A percentile compares a stretch with the other conserved stretches of the same genome.
These are phyloP conservation scores for Rhizopogon vulgaris DNA, from an alignment of 768 basidiomycete species.

Conservation along the genomic window DNA sequence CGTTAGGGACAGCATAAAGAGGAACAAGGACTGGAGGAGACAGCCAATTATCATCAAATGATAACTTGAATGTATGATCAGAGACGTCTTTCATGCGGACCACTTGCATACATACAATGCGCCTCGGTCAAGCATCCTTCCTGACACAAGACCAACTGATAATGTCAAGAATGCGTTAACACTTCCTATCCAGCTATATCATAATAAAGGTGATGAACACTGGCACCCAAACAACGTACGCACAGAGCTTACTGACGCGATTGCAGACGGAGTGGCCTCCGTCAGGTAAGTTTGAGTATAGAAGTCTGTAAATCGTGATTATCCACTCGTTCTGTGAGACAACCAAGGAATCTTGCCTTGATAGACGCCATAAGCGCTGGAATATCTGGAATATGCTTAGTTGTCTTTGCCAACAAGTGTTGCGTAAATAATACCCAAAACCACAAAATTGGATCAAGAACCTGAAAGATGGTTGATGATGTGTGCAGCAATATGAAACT, in stretches of 20 bases:
- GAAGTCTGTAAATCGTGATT: constrained; percentile 22
- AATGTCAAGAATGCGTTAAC: constrained; percentile 39
- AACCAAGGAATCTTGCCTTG: constrained; percentile 21
- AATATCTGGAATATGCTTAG: constrained; percentile 18
- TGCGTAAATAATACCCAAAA: constrained; percentile 22
- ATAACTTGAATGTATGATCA: constrained; percentile 23
- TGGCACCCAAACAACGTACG: background rate
- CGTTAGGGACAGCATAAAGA: constrained; percentile 41
- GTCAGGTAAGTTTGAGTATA: constrained; percentile 32
- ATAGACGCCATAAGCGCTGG: constrained; percentile 34
- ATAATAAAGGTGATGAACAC: background rate
- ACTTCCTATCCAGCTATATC: constrained; percentile 40
- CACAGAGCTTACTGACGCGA: constrained; percentile 23
- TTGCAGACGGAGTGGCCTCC: constrained; percentile 28
- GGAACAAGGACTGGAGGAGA: constrained; percentile 33
- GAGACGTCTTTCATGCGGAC: background rate
- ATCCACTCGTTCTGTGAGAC: background rate
- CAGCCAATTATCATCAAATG: constrained; percentile 39
- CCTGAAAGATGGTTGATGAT: constrained; percentile 12
- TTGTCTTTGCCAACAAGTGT: background rate
- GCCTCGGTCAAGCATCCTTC: constrained; percentile 45
- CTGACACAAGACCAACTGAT: constrained; percentile 39
- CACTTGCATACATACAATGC: constrained; percentile 33
- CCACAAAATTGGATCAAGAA: constrained; percentile 32
- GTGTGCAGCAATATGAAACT: background rate